These are phyloP conservation scores for Mentha longifolia DNA, from an alignment of 257 asterid genomes.

Conservation along the genomic window DNA sequence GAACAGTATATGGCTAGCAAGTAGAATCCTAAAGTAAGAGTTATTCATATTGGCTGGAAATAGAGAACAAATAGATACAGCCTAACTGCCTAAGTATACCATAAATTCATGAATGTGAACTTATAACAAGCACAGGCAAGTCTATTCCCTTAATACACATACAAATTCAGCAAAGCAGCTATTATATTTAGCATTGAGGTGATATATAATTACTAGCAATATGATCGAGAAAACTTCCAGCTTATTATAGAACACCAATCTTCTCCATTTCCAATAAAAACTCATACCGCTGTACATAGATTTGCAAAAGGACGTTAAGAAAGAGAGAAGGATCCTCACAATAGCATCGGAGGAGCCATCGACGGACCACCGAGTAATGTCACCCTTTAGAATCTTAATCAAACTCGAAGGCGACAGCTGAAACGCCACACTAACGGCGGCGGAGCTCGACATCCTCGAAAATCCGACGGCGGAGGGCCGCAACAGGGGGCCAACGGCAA, in stretches of 20 bases:
- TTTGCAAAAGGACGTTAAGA: background rate
- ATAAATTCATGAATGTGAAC: background rate
- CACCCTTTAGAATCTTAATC: conserved; percentile 78
- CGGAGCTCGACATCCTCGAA: no score
- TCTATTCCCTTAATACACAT: background rate
- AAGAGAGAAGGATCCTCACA: conserved; percentile 46
- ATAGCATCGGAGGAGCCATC: conserved; percentile 94
- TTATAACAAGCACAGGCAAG: conserved; percentile 2
- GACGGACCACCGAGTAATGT: conserved; percentile 83
- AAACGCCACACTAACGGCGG: conserved; percentile 45
- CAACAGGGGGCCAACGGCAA: no score
- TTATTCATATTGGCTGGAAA: background rate
- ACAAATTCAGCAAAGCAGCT: background rate
- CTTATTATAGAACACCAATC: background rate
- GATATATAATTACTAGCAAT: conserved; percentile 3
- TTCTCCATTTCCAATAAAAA: background rate
- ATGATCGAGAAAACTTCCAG: conserved; percentile 11
- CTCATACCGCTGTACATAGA: conserved; percentile 1
- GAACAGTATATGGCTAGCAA: background rate
- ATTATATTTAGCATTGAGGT: conserved; percentile 3
- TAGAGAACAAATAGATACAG: background rate
- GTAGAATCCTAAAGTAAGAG: background rate
- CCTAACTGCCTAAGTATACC: conserved; percentile 5
- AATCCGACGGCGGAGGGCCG: conserved; percentile 42
- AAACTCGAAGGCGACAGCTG: conserved; percentile 56